Evolutionary conservation across 768 basidiomycete genomes (phyloP), one percentile per base, ranked within the genome.

Genomic region (Naganishia friedmannii): DNA sequence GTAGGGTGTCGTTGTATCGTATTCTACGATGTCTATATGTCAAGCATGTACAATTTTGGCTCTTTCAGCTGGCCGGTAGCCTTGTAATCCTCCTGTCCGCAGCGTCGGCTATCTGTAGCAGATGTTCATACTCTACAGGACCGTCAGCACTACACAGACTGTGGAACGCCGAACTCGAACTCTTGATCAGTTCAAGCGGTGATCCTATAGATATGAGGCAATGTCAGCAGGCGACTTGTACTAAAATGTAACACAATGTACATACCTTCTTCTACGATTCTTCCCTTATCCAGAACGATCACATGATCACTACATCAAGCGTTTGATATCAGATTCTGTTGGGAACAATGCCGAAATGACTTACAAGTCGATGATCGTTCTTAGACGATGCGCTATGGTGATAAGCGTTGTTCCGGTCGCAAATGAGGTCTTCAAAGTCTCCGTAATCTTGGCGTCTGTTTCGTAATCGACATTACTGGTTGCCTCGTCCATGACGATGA

Each of bases 401-500:
- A 82, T 51, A 70, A 82, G 73, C 12, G 79, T 80, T 37, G 75
- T 76, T 0, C 71, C 76, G 7, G 32, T n/a, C 10, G 66, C 32
- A 34, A 82, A 78, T 53, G 76, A 75, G 28, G 79, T 75, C 53
- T 74, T 75, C 42, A 82, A 74, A 1, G 79, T 77, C 3, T 67
- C 66, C 7, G 78, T 80, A 70, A 82, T 78, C 70, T 74, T 75
- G 23, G 77, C 74, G 70, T 82, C 81, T 72, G 79, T 81, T 77
- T 79, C 79, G 53, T 79, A 79, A 54, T 82, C 81, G 15, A 80
- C 75, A 9, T 76, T 78, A 1, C 77, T 77, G 5, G 79, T 80
- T 1, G 79, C 79, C 74, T 81, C 79, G 71, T 80, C 81, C 75
- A 82, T 76, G 1, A 82, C 75, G n/a, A 81, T 63, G 15, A 82